Percentiles rank a stretch among this genome's conserved stretches.
Conservation (phyloP, 176 grass and related monocot genomes). For the Triticum monococcum region DNA sequence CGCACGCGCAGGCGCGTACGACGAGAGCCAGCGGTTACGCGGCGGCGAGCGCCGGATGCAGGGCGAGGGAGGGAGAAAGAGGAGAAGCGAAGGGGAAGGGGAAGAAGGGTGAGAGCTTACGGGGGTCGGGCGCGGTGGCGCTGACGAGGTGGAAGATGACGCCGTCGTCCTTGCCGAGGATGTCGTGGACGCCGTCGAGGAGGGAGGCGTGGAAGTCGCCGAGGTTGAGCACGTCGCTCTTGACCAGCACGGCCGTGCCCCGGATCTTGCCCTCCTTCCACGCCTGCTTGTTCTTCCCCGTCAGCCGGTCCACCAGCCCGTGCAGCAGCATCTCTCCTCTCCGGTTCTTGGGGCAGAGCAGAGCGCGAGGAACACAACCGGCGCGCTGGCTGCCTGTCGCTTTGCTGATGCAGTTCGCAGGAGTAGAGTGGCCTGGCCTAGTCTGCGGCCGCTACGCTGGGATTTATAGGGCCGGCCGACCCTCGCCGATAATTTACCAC, state of each 20-base stretch:
- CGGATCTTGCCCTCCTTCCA: conserved; percentile 49
- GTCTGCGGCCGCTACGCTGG: neutral
- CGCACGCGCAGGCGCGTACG: neutral
- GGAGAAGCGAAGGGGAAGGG: no score
- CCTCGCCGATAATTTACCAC: neutral
- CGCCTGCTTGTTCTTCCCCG: conserved; percentile 58
- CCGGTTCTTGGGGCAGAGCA: no score
- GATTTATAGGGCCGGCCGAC: neutral
- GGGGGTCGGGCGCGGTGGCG: conserved; percentile 53
- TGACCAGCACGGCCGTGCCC: conserved; percentile 56
- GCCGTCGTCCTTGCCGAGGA: conserved; percentile 47
- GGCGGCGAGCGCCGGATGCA: neutral
- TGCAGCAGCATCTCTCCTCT: conserved; percentile 42
- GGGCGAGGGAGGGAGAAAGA: neutral
- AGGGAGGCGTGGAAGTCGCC: conserved; percentile 58
- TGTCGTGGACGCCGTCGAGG: conserved; percentile 51
- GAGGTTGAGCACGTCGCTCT: conserved; percentile 54
- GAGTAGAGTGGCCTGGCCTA: no score
- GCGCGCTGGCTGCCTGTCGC: no score
- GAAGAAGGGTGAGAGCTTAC: conserved; percentile 21
- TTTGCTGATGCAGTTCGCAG: no score
- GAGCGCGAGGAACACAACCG: no score
- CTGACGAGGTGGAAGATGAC: conserved; percentile 72
- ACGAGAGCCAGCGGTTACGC: neutral
- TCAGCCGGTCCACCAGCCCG: conserved; percentile 36